Evolutionary conservation across 2,329 filamentous ascomycete species (phyloP).

Genomic region (Fusarium miscanthi): DNA sequence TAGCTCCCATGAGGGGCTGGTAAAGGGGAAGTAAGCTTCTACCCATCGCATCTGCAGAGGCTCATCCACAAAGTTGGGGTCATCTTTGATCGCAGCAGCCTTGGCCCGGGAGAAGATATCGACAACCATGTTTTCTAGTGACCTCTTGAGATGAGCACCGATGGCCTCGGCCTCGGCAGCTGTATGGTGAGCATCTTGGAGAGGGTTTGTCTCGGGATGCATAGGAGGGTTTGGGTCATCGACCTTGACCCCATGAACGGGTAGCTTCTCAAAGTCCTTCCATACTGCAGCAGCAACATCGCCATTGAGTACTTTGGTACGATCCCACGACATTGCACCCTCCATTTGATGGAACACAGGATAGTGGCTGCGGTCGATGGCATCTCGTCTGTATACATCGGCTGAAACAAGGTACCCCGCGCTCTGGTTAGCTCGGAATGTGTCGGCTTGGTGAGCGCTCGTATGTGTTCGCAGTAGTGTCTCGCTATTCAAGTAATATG

Average conservation of each 20-base stretch:
- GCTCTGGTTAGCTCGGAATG: slow-evolving; percentile 77
- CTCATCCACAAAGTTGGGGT: slow-evolving; percentile 67
- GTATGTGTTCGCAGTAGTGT: slow-evolving; percentile 94
- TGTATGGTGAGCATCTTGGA: slow-evolving; percentile 78
- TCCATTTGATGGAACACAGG: slow-evolving; percentile 99
- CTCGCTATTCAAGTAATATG: slow-evolving; percentile 90
- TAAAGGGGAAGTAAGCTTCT: slow-evolving; percentile 98
- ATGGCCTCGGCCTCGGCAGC: slow-evolving; percentile 84
- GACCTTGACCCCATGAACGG: slow-evolving; percentile 78
- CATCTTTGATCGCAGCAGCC: slow-evolving; percentile 67
- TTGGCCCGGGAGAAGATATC: slow-evolving; percentile 87
- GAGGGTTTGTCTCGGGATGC: slow-evolving; percentile 82
- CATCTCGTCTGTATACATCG: slow-evolving; percentile 95
- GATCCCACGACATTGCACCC: slow-evolving; percentile 89
- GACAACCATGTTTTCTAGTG: slow-evolving; percentile 88
- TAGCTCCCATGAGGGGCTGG: slow-evolving; percentile 93
- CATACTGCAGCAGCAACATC: slow-evolving; percentile 74
- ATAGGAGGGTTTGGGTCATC: slow-evolving; percentile 85
- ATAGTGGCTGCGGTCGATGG: slow-evolving; percentile 94
- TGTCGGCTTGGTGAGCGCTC: slow-evolving; percentile 88
- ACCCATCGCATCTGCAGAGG: slow-evolving; percentile 92
- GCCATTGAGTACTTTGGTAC: slow-evolving; percentile 65
- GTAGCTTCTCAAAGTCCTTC: slow-evolving; percentile 76
- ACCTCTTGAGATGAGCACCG: slow-evolving; percentile 85
- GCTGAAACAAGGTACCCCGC: slow-evolving; percentile 90